phyloP scores from a whole-genome alignment of 2,329 filamentous ascomycete species.

The Fonsecaea erecta region DNA sequence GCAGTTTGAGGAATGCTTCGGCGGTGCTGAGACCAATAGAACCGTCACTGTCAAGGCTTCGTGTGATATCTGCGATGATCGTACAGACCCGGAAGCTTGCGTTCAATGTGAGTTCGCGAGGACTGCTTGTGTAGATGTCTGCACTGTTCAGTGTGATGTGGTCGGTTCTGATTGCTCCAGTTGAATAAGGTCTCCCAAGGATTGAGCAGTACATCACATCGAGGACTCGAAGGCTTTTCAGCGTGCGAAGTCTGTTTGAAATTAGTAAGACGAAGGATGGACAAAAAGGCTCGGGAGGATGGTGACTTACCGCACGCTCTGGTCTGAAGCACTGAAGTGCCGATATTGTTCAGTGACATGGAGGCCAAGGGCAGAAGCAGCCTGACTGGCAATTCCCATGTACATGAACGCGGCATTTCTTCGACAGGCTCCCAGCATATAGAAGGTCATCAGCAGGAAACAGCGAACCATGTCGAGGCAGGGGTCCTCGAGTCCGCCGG shows the following conservation, averaged over 20 bases:
- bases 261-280: constrained; percentile 4
- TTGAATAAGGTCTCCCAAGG: constrained; percentile 51
- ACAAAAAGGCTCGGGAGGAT: background rate
- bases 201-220: constrained; percentile 57
- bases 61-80: constrained; percentile 54
- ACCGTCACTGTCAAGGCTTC: constrained; percentile 50
- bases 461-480: constrained; percentile 58
- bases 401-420: constrained; percentile 68
- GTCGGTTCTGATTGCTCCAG: constrained; percentile 41
- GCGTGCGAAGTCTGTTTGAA: constrained; percentile 46
- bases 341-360: constrained; percentile 49
- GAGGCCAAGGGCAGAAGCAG: constrained; percentile 62
- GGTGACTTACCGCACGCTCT: constrained; percentile 24
- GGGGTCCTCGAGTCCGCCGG: constrained; percentile 59
- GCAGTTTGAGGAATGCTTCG: constrained; percentile 49
- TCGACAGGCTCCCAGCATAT: constrained; percentile 63
- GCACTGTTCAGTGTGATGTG: constrained; percentile 36
- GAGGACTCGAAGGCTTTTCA: constrained; percentile 55
- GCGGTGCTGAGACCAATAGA: constrained; percentile 43
- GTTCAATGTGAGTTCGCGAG: constrained; percentile 38
- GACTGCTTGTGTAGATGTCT: constrained; percentile 35
- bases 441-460: constrained; percentile 63
- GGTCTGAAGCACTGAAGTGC: constrained; percentile 19
- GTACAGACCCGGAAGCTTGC: constrained; percentile 41
- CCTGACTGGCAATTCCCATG: constrained; percentile 62